These are phyloP conservation scores for Hyphodiscus sp. DNA, from an alignment of 2,329 filamentous ascomycete species.

Conservation along the genomic window DNA sequence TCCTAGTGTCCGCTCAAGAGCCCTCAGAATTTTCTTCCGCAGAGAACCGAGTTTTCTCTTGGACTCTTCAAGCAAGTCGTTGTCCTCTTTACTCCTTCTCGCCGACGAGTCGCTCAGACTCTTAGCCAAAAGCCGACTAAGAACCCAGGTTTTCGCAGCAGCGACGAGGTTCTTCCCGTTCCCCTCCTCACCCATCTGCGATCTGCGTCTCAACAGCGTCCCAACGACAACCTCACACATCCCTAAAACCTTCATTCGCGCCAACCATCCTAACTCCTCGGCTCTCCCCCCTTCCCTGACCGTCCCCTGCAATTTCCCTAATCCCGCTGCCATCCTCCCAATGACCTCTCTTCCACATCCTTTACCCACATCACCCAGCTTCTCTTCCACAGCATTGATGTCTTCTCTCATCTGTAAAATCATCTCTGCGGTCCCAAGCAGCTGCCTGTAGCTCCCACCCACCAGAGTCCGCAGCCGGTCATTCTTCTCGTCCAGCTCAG, in stretches of 20 bases:
- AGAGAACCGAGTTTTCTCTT: conserved; percentile 57
- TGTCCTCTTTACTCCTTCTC: conserved; percentile 30
- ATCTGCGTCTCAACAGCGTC: conserved; percentile 38
- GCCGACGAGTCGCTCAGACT: conserved; percentile 53
- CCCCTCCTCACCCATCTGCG: conserved; percentile 24
- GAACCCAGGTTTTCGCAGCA: conserved; percentile 65
- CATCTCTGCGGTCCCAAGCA: conserved; percentile 87
- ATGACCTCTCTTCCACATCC: conserved; percentile 70
- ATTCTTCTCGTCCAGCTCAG: conserved; percentile 55
- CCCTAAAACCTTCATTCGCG: conserved; percentile 44
- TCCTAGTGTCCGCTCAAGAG: conserved; percentile 63
- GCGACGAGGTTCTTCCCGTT: conserved; percentile 41
- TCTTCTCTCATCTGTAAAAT: conserved; percentile 83
- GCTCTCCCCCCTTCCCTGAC: conserved; percentile 24
- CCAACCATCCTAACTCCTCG: conserved; percentile 27
- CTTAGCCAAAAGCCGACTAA: conserved; percentile 70
- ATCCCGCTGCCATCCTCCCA: conserved; percentile 55
- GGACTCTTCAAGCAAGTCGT: conserved; percentile 46
- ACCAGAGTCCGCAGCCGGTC: conserved; percentile 57
- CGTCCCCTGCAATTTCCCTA: conserved; percentile 40
- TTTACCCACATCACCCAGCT: conserved; percentile 65
- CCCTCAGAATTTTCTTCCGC: conserved; percentile 56
- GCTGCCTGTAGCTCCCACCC: conserved; percentile 71
- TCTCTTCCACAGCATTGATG: conserved; percentile 66
- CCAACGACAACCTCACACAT: conserved; percentile 44